Evolutionary conservation across 495 filamentous ascomycete species (phyloP), one percentile per base, ranked within the genome.

Genomic region (Lepraria neglecta): DNA sequence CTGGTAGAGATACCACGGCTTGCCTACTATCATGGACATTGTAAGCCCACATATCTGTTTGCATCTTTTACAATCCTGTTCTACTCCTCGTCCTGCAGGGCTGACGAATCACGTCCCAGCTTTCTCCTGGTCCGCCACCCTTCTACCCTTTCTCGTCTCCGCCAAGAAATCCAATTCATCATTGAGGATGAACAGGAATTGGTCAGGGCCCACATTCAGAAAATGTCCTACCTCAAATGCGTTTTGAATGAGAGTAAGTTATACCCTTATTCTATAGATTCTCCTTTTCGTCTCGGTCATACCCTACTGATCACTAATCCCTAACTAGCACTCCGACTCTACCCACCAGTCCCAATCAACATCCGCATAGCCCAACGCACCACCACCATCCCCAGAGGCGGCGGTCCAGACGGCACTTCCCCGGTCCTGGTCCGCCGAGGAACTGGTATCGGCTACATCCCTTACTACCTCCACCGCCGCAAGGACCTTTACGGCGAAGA

Each of bases 1-100:
- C 84, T 6, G 82, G 83, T 0, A 74, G 82, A 62, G 84, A 87
- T 65, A 87, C 84, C 27, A 86, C 84, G 4, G 79, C 77, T 31
- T 74, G 72, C 15, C 78, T 82, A 0, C 67, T 84, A 0, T 76
- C 78, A 1, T 86, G 82, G 82, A 71, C 75, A 2, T 70, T 85
- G 66, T 84, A 67, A 70, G 73, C 70, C 50, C 11, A 28, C 4
- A 28, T 38, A 27, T 7, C 11, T 19, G 6, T 56, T 15, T 3
- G 27, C 28, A 33, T 27, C 12, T 4, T 28, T 27, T 24, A 19
- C 31, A 3, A 17, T 30, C 11, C n/a, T 17, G 42, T 33, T 24
- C 42, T 19, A 43, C 21, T 19, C 12, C 33, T 50, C 7, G 15
- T 21, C 6, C 24, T 40, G 3, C n/a, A 31, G 10, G 12, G 43